Conservation (phyloP, 352 stramenopile species). For the Phytophthora colocasiae region DNA sequence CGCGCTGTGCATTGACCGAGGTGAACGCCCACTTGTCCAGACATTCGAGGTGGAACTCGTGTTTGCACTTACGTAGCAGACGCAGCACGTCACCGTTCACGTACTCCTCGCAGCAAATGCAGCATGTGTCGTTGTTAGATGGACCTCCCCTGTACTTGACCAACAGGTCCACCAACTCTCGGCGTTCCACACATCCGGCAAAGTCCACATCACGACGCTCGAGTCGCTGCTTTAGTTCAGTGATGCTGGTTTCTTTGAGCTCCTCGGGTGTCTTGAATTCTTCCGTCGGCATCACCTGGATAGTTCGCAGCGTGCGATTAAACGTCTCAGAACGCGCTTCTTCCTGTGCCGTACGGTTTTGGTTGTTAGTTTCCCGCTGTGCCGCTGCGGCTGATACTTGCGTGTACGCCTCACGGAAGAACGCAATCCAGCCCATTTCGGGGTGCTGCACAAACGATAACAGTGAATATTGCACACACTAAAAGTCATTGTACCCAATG, state of each 20-base stretch:
- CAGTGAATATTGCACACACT: background rate
- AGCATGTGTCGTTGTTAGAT: conserved; percentile 88
- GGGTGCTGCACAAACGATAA: conserved; percentile 39
- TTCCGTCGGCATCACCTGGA: conserved; percentile 85
- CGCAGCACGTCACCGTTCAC: conserved; percentile 78
- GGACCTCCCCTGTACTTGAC: conserved; percentile 78
- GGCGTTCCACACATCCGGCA: conserved; percentile 68
- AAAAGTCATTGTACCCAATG: background rate
- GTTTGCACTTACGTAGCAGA: conserved; percentile 82
- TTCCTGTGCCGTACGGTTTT: conserved; percentile 42
- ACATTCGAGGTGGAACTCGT: conserved; percentile 91
- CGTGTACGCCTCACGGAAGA: conserved; percentile 63
- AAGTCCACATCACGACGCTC: conserved; percentile 70
- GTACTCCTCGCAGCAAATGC: conserved; percentile 91
- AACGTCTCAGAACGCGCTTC: conserved; percentile 64
- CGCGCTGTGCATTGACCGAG: conserved; percentile 68
- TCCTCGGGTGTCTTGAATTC: conserved; percentile 75
- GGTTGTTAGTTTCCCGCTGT: conserved; percentile 46
- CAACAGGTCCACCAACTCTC: conserved; percentile 75
- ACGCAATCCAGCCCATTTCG: conserved; percentile 64
- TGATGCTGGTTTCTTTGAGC: conserved; percentile 57
- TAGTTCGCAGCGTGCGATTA: conserved; percentile 74
- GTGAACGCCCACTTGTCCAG: conserved; percentile 90
- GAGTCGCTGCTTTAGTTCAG: conserved; percentile 81
- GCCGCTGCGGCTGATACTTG: conserved; percentile 44